Conservation (phyloP, 75 land plant genomes). For the Isoetes taiwanensis region DNA sequence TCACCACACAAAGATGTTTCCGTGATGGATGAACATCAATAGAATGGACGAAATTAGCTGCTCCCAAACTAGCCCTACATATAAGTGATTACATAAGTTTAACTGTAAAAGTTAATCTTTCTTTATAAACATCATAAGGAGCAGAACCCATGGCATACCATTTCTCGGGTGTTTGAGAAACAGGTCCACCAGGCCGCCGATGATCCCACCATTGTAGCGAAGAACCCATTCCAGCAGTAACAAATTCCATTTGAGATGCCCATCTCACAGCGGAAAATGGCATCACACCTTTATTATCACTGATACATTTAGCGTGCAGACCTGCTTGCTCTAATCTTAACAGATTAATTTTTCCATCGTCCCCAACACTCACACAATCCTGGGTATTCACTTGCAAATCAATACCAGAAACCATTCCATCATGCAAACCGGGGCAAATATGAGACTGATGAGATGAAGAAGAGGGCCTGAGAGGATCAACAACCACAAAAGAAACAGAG, state of each 20-base stretch:
- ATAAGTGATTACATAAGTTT: no score
- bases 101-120: no score
- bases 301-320: conserved; percentile 21
- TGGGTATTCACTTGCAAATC: conserved; percentile 34
- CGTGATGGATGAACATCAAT: conserved; percentile 95
- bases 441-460: conserved; percentile 8
- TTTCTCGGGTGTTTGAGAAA: conserved; percentile 40
- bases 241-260: conserved; percentile 79
- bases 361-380: conserved; percentile 63
- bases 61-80: neutral
- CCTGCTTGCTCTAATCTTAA: conserved; percentile 24
- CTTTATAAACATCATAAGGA: neutral
- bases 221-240: conserved; percentile 65
- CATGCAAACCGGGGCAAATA: conserved; percentile 21
- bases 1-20: conserved; percentile 89
- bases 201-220: conserved; percentile 91
- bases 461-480: conserved; percentile 25
- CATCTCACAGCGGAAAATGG: conserved; percentile 61
- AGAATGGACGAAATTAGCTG: conserved; percentile 57
- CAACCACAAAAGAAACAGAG: conserved; percentile 32
- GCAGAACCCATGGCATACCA: conserved; percentile 26
- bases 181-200: conserved; percentile 61
- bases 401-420: conserved; percentile 27
- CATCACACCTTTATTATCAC: conserved; percentile 55
- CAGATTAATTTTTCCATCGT: conserved; percentile 72